Evolutionary conservation across 164 flowering plant species (phyloP), one percentile per base, ranked within the genome.

Genomic region (Warburgia ugandensis): DNA sequence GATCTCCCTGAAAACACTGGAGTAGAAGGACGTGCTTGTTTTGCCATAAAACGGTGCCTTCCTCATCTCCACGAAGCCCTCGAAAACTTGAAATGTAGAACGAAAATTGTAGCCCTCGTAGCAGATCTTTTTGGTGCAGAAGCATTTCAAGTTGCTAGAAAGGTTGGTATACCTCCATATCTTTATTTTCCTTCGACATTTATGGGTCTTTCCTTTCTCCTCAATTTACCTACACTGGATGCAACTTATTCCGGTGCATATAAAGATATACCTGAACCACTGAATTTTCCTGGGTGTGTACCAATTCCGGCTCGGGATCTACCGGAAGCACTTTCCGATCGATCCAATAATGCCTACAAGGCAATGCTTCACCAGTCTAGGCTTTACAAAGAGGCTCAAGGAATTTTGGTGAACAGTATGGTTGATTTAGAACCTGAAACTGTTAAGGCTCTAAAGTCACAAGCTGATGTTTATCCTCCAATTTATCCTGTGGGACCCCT

Each of bases 41-140:
- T 13, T n/a, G 48, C 10, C 16, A 6, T 45, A 26, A 11, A 9
- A 20, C 48, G 48, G n/a, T 3, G 13, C 29, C 48, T n/a, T n/a
- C n/a, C n/a, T n/a, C n/a, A n/a, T n/a, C n/a, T n/a, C n/a, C n/a
- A n/a, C n/a, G n/a, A n/a, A n/a, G n/a, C n/a, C n/a, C n/a, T n/a
- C n/a, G n/a, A 62, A 40, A 25, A 54, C 21, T 4, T 42, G 10
- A 27, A 33, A 50, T 21, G 78, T 68, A 48, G 53, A 62, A 3
- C 55, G 54, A 6, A 64, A 71, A 30, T 57, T 4, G 56, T 37
- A 0, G 70, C 70, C 14, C 19, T 72, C 0, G 60, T 77, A 3
- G 72, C 55, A 22, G 83, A 77, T 55, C 41, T 63, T n/a, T 73
- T 70, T 22, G 73, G 65, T 9, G 41, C 60, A 12, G 72, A 58